Evolutionary conservation across 176 grass and related monocot genomes (phyloP).

Genomic region (Phoenix dactylifera): DNA sequence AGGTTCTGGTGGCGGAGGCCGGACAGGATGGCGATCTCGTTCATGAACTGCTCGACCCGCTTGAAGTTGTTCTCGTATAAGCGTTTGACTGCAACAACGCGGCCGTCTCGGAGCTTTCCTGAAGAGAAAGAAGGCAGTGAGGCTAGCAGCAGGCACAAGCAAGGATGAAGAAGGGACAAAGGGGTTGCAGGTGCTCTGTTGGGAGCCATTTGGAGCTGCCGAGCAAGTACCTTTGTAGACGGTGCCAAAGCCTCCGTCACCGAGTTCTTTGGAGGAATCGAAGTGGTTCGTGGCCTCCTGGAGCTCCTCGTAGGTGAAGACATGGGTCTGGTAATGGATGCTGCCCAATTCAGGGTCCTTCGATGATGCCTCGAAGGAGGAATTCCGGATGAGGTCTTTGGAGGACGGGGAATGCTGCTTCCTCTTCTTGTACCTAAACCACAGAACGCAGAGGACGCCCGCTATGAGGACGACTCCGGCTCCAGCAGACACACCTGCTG

Average conservation of each 20-base stretch:
- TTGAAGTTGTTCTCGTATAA: conserved; percentile 75
- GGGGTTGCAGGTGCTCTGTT: too few relatives aligned
- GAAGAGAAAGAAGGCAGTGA: not conserved
- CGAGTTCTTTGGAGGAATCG: conserved; percentile 49
- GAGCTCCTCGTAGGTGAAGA: conserved; percentile 80
- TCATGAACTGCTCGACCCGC: conserved; percentile 81
- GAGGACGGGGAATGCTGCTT: conserved; percentile 23
- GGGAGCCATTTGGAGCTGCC: too few relatives aligned
- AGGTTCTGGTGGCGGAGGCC: conserved; percentile 76
- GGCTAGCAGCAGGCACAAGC: too few relatives aligned
- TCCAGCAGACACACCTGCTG: too few relatives aligned
- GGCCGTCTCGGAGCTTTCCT: conserved; percentile 70
- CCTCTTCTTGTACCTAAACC: too few relatives aligned
- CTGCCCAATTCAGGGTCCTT: conserved; percentile 33
- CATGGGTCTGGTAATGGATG: conserved; percentile 25
- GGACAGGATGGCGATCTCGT: conserved; percentile 79
- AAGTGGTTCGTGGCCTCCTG: conserved; percentile 65
- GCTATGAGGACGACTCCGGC: too few relatives aligned
- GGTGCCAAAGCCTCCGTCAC: conserved; percentile 82
- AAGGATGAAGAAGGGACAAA: too few relatives aligned
- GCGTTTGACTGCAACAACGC: conserved; percentile 78
- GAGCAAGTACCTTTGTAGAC: conserved; percentile 72
- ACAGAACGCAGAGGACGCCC: too few relatives aligned
- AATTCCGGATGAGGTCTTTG: conserved; percentile 42
- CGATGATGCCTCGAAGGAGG: not conserved